These are phyloP conservation scores for Tetrahymena malaccensis DNA, from an alignment of 73 alveolate genomes.

Conservation along the genomic window DNA sequence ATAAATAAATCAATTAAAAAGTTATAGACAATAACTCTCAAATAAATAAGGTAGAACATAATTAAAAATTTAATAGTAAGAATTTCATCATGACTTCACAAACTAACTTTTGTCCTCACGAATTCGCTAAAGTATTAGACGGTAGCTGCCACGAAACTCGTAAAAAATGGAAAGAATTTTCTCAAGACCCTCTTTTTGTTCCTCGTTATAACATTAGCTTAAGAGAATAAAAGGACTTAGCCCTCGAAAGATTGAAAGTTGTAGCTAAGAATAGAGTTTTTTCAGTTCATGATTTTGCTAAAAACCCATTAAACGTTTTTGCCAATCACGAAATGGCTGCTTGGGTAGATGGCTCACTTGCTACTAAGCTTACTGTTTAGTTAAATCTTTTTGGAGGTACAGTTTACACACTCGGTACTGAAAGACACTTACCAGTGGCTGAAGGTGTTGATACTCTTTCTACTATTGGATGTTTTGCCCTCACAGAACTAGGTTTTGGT, in stretches of 20 bases:
- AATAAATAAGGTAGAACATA: background rate
- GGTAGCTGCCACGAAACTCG: constrained; percentile 39
- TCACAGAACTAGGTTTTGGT: constrained; percentile 46
- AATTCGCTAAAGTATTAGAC: constrained; percentile 22
- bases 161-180: constrained; percentile 20
- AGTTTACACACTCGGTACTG: constrained; percentile 24
- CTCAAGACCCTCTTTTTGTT: constrained; percentile 24
- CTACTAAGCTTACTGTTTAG: constrained; percentile 37
- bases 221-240: constrained; percentile 7
- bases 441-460: constrained; percentile 28
- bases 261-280: constrained; percentile 20
- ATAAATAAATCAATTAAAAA: background rate
- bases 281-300: constrained; percentile 36
- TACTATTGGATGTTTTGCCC: constrained; percentile 38
- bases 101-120: background rate
- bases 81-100: background rate
- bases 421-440: constrained; percentile 28
- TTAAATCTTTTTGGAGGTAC: constrained; percentile 45
- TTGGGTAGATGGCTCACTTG: constrained; percentile 29
- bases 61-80: background rate
- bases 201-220: constrained; percentile 30
- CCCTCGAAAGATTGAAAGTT: constrained; percentile 3
- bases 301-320: constrained; percentile 35
- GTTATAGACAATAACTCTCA: background rate
- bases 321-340: constrained; percentile 46